These are phyloP conservation scores for Plasmodium malariae DNA, from an alignment of 169 alveolate species.

Conservation along the genomic window DNA sequence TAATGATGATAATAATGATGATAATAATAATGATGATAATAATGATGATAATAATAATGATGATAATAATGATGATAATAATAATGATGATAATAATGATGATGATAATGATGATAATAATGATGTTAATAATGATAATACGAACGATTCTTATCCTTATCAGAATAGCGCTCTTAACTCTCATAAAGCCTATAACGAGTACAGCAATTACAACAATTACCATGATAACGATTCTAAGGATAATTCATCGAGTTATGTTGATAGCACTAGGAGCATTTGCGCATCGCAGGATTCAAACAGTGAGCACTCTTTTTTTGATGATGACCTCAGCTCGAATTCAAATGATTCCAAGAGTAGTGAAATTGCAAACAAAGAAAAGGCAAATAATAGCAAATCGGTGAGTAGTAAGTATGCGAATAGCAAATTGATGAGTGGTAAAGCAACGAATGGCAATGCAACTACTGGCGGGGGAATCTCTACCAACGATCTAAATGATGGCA, in stretches of 20 bases:
- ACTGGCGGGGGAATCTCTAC: too few relatives aligned
- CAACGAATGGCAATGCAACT: not conserved
- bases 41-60: not conserved
- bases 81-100: not conserved
- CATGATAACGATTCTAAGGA: constrained; percentile 6
- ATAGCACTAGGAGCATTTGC: constrained; percentile 55
- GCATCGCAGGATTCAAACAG: constrained; percentile 76
- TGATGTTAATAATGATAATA: not conserved
- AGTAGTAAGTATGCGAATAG: not conserved
- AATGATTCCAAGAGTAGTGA: not conserved
- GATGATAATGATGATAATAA: not conserved
- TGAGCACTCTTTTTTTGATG: constrained; percentile 48
- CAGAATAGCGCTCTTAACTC: not conserved
- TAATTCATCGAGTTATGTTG: constrained; percentile 41
- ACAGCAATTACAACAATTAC: not conserved
- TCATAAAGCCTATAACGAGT: not conserved
- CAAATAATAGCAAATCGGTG: not conserved
- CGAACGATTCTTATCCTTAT: not conserved
- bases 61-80: not conserved
- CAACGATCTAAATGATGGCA: not conserved
- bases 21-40: not conserved
- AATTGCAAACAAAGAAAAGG: not conserved
- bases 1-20: not conserved
- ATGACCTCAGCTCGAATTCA: constrained; percentile 50
- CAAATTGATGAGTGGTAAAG: not conserved